Percentiles rank a stretch among this genome's conserved stretches.
Conservation (phyloP, 306 rosid genomes). For the Rosa multiflora region DNA sequence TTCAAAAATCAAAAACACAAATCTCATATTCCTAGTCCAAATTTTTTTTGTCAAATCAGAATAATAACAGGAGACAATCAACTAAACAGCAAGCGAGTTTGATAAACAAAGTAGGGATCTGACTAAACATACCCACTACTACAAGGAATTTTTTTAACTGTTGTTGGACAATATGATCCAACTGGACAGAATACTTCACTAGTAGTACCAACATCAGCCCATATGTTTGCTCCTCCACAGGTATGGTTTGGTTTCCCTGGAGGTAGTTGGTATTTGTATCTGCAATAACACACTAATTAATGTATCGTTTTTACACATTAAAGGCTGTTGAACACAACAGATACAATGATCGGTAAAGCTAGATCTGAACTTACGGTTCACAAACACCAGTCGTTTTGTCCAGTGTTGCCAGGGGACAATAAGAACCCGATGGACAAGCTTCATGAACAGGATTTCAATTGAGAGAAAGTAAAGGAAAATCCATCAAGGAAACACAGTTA, state of each 20-base stretch:
- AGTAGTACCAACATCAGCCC: constrained; percentile 78
- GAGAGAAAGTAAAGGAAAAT: constrained; percentile 23
- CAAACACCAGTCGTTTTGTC: constrained; percentile 71
- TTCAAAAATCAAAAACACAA: not conserved
- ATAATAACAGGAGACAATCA: not conserved
- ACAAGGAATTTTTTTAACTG: constrained; percentile 27
- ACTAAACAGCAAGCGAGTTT: not conserved
- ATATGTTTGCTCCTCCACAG: constrained; percentile 89
- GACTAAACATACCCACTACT: not conserved
- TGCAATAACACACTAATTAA: constrained; percentile 32
- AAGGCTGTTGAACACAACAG: constrained; percentile 7
- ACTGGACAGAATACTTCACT: constrained; percentile 77
- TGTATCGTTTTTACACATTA: not conserved
- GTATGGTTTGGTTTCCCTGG: constrained; percentile 73
- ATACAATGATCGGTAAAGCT: not conserved
- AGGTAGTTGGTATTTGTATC: constrained; percentile 85
- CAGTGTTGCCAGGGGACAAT: constrained; percentile 77
- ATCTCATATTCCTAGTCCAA: not conserved
- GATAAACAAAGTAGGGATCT: not conserved
- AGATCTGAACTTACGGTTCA: constrained; percentile 79
- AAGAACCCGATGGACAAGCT: constrained; percentile 95
- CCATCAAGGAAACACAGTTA: constrained; percentile 22
- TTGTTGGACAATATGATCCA: constrained; percentile 89
- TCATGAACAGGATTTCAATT: constrained; percentile 34
- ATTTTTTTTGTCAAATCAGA: not conserved